A percentile compares a stretch with the other conserved stretches of the same genome.
Conservation (phyloP, 2,329 filamentous ascomycete genomes). For the Diplocarpon mali region DNA sequence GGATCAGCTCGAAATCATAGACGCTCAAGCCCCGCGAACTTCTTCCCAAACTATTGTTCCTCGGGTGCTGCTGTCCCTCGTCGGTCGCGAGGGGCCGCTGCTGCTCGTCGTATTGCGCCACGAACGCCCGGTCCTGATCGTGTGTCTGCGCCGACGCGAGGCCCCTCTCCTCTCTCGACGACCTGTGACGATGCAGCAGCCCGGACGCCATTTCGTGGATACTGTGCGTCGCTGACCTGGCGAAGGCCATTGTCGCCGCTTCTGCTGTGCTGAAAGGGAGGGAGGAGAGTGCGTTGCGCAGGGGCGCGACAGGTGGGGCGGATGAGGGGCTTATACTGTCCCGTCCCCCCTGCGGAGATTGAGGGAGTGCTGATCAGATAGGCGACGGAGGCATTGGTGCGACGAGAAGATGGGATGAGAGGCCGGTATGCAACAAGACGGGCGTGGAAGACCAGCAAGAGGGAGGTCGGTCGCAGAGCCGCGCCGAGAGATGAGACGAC, state of each 20-base stretch:
- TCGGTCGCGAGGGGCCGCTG: constrained; percentile 16
- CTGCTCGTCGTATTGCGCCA: constrained; percentile 18
- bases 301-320: neutral
- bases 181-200: constrained; percentile 3
- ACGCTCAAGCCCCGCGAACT: constrained; percentile 28
- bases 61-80: constrained; percentile 19
- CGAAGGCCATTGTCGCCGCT: constrained; percentile 4
- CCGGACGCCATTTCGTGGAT: constrained; percentile 6
- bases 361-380: constrained; percentile 2
- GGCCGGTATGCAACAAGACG: neutral
- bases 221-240: constrained; percentile 2
- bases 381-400: constrained; percentile 6
- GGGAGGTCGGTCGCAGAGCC: no score
- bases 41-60: constrained; percentile 22
- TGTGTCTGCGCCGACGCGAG: constrained; percentile 7
- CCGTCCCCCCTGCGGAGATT: neutral
- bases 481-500: no score
- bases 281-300: neutral
- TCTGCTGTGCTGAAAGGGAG: neutral
- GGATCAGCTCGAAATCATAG: constrained; percentile 60
- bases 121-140: constrained; percentile 22
- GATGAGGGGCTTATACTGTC: neutral
- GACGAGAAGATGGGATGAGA: constrained; percentile 1
- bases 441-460: no score
- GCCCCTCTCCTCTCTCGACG: neutral